These are phyloP conservation scores for Ilex asprella DNA, from an alignment of 257 asterid genomes.

Conservation along the genomic window DNA sequence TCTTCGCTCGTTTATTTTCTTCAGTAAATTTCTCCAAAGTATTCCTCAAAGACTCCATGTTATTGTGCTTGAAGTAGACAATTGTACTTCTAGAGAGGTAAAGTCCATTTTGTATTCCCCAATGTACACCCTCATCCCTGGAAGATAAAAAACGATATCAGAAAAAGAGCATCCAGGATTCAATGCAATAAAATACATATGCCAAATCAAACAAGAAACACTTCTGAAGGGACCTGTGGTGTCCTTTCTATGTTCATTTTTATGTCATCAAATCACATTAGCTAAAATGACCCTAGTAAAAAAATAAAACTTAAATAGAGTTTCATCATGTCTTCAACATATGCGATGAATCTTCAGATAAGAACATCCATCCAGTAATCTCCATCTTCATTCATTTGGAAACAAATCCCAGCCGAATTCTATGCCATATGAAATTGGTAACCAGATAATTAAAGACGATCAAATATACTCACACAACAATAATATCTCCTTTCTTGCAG, in stretches of 20 bases:
- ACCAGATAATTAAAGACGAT: slow-evolving; percentile 2
- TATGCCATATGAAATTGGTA: background rate
- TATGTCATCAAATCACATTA: too few species aligned
- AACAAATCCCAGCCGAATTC: background rate
- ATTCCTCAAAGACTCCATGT: slow-evolving; percentile 63
- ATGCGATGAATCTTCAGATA: background rate
- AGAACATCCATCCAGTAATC: background rate
- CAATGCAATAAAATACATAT: background rate
- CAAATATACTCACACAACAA: slow-evolving; percentile 66
- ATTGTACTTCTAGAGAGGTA: slow-evolving; percentile 94
- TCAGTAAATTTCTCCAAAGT: slow-evolving; percentile 62
- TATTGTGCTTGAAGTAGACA: slow-evolving; percentile 79
- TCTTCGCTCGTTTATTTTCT: slow-evolving; percentile 75
- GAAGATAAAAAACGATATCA: slow-evolving; percentile 16
- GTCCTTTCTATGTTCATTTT: too few species aligned
- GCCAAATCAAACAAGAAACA: background rate
- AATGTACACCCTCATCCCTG: slow-evolving; percentile 97
- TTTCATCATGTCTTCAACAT: background rate
- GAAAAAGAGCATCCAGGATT: background rate
- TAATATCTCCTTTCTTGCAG: slow-evolving; percentile 89
- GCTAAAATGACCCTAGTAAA: too few species aligned
- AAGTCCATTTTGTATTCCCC: slow-evolving; percentile 97
- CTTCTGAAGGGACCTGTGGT: too few species aligned
- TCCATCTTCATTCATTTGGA: background rate
- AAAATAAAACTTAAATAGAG: too few species aligned